Percentiles rank a stretch among this genome's conserved stretches.
These are phyloP conservation scores for Scopulariopsis brevicaulis DNA, from an alignment of 2,329 filamentous ascomycete species.

Conservation along the genomic window DNA sequence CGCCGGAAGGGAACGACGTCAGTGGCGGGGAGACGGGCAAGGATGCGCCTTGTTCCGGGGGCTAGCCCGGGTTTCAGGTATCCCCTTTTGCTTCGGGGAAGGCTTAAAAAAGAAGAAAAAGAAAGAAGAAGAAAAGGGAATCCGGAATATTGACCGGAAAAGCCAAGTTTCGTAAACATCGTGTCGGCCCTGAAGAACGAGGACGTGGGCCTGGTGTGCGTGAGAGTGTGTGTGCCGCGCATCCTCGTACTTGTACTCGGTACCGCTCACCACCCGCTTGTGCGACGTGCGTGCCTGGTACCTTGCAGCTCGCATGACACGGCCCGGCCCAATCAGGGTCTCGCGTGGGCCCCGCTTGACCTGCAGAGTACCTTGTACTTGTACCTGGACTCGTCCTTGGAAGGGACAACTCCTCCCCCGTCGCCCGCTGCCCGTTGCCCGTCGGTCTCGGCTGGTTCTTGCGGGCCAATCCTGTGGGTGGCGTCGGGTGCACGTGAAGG, in stretches of 20 bases:
- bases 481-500: too few relatives aligned
- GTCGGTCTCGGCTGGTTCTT: too few relatives aligned
- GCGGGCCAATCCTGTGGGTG: too few relatives aligned
- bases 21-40: not conserved
- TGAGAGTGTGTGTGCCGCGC: too few relatives aligned
- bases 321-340: not conserved
- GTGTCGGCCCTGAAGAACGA: too few relatives aligned
- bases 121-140: not conserved
- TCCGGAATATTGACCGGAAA: too few relatives aligned
- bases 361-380: too few relatives aligned
- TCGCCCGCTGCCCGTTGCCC: too few relatives aligned
- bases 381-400: too few relatives aligned
- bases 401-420: too few relatives aligned
- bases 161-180: too few relatives aligned
- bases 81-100: not conserved
- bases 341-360: not conserved
- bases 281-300: not conserved
- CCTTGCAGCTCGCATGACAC: constrained; percentile 3
- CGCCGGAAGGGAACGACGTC: not conserved
- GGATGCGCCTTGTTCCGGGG: not conserved
- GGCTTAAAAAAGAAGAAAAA: not conserved
- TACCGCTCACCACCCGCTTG: not conserved
- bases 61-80: not conserved
- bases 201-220: too few relatives aligned
- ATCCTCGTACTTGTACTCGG: not conserved